Base-by-base conservation (phyloP, 495 filamentous ascomycete species). In the Thermothielavioides terrestris region DNA sequence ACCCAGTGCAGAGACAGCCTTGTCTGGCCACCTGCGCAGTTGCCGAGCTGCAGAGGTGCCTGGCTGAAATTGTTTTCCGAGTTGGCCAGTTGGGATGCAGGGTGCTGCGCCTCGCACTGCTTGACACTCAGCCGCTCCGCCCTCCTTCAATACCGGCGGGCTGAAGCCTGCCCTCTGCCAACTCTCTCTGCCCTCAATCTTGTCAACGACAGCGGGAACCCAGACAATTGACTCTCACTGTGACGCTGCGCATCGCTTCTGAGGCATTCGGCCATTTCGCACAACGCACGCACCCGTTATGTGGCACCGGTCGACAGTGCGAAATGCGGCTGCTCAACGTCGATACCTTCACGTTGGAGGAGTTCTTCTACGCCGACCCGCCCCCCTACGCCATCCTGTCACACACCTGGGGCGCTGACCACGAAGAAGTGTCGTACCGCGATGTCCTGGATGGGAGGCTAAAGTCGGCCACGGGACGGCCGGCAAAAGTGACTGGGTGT, bases 321-420 rank as follows among this genome's bases (percentile, higher is more conserved):
- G 20, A 40, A 1, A 52, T 52, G 50, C 42, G 42, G 6, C 42
- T 52, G 4, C 28, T 52, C 0, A 46, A 52, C n/a, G 42, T 40
- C 8, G 42, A 46, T 5, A 52, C 42, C 0, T 46, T 40, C 37
- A 32, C 27, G 21, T 38, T 54, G 6, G 38, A 43, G 10, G 40
- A 54, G 21, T 54, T 54, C 44, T 53, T 41, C 36, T 46, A 34
- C 25, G 25, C 10, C 11, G 20, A 30, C 25, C 45, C 44, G 1
- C 49, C 37, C 9, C 46, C 40, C 1, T 56, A 56, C 32, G 49
- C 49, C 14, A 46, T 56, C 23, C 44, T 56, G 4, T 58, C 55
- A 2, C 55, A 58, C 32, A 58, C 55, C 14, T 58, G 51, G 55
- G 55, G 53, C 25, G 26, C 7, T 9, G 52, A 62, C 28, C 60